Percentiles rank a stretch among this genome's conserved stretches.
These are phyloP conservation scores for Trapa bicornis DNA, from an alignment of 345 rosid genomes.

Conservation along the genomic window DNA sequence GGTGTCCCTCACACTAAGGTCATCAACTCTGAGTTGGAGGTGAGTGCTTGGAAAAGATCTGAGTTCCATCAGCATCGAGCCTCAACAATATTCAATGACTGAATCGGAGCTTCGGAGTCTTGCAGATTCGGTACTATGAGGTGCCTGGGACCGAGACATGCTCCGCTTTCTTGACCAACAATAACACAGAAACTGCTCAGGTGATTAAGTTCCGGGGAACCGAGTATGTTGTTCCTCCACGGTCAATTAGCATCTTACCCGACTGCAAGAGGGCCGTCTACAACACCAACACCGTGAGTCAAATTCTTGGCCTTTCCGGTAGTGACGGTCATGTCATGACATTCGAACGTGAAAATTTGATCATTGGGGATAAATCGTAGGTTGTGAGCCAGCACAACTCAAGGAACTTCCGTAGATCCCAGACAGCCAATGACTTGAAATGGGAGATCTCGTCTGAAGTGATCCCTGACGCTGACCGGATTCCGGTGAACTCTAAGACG, in stretches of 20 bases:
- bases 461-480: conserved; percentile 20
- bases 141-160: conserved; percentile 38
- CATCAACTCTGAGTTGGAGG: conserved; percentile 39
- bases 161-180: conserved; percentile 81
- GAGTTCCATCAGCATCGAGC: too few relatives aligned
- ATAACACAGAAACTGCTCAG: conserved; percentile 26
- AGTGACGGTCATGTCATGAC: neutral
- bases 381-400: conserved; percentile 57
- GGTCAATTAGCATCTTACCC: conserved; percentile 77
- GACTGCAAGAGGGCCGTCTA: conserved; percentile 74
- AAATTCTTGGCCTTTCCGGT: neutral
- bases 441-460: conserved; percentile 45
- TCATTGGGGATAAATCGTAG: conserved; percentile 16
- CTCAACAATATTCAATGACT: too few relatives aligned
- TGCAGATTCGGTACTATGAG: conserved; percentile 52
- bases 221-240: conserved; percentile 36
- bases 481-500: conserved; percentile 7
- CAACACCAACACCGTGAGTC: conserved; percentile 30
- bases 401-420: conserved; percentile 41
- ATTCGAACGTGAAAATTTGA: neutral
- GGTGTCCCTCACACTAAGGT: conserved; percentile 28
- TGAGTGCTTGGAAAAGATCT: conserved; percentile 3
- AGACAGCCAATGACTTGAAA: conserved; percentile 35
- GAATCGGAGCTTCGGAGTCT: too few relatives aligned
- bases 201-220: conserved; percentile 38